Evolutionary conservation across 768 basidiomycete species (phyloP).

Genomic region (Dictyophora rubrovolvata): DNA sequence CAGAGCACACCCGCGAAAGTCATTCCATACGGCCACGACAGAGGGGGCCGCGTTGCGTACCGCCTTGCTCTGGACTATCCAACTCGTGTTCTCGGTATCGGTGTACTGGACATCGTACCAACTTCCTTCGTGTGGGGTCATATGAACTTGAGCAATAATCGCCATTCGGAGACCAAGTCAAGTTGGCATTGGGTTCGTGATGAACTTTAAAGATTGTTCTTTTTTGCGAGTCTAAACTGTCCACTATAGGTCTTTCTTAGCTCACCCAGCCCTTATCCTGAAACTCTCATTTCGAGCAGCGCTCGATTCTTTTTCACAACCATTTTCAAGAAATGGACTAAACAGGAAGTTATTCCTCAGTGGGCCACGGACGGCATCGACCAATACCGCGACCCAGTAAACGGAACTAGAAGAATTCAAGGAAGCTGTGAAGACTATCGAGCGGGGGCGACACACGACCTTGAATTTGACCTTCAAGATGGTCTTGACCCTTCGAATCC

Average conservation of each 20-base stretch:
- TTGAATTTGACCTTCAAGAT: slow-evolving; percentile 8
- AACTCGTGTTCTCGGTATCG: slow-evolving; percentile 12
- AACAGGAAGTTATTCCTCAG: not conserved
- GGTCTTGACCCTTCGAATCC: slow-evolving; percentile 8
- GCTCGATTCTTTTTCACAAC: slow-evolving; percentile 10
- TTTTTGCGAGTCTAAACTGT: not conserved
- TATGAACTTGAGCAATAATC: slow-evolving; percentile 11
- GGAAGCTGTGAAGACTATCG: slow-evolving; percentile 15
- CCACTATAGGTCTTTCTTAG: slow-evolving; percentile 11
- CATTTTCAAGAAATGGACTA: slow-evolving; percentile 10
- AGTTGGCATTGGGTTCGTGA: slow-evolving; percentile 14
- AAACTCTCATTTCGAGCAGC: slow-evolving; percentile 11
- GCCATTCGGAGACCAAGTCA: slow-evolving; percentile 10
- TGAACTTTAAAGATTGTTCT: not conserved
- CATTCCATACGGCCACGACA: slow-evolving; percentile 14
- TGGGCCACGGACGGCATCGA: slow-evolving; percentile 12
- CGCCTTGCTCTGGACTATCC: slow-evolving; percentile 13
- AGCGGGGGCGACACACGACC: slow-evolving; percentile 13
- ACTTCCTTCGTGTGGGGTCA: slow-evolving; percentile 11
- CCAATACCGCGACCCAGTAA: slow-evolving; percentile 10
- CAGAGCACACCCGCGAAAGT: slow-evolving; percentile 4
- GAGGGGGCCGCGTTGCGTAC: slow-evolving; percentile 14
- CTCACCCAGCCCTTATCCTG: slow-evolving; percentile 13
- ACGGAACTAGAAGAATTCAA: slow-evolving; percentile 5
- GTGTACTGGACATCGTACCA: slow-evolving; percentile 15